Base-by-base conservation (phyloP, 2,329 filamentous ascomycete species). In the Hymenoscyphus repandus region DNA sequence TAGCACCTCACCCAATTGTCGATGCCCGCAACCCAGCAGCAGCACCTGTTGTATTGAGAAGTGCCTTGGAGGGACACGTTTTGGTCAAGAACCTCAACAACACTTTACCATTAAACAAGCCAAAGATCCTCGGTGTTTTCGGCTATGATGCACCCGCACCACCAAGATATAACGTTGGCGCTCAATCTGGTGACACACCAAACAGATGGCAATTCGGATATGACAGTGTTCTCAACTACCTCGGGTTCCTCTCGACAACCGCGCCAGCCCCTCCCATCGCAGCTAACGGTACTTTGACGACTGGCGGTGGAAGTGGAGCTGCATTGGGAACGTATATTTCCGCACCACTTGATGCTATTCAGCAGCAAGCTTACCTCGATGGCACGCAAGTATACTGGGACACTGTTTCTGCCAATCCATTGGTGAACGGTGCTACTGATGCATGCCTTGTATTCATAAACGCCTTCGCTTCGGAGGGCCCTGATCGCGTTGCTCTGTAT, bases 381-480 rank as follows among this genome's bases (percentile, higher is more conserved):
- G 73, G 71, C 41, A 83, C 80, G 0, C 72, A 73, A 0, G 61
- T 86, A 1, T 78, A 77, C 62, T 83, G 77, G 73, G 83, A 87
- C 61, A 78, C 83, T 54, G 64, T 65, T 13, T 73, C 68, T 1
- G 61, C 64, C 1, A 65, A 71, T 1, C 80, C 82, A 0, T 58
- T 44, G 5, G 75, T 85, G 6, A 70, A 76, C 44, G 41, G 49
- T 1, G 46, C 27, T 5, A 73, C 76, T 1, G 77, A 90, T 59
- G 74, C 88, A 6, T 93, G 89, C 56, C 67, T 86, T 2, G 79
- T 85, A 0, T 79, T 86, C 57, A 77, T 80, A 58, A 86, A 86
- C 61, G 78, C 75, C 6, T 88, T 85, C 66, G 80, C 85, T 1
- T 82, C 85, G 1, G 90, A 95, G 68, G 86, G 85, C 1, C 85